Evolutionary conservation across 345 rosid genomes (phyloP).

Genomic region (Dovyalis caffra): DNA sequence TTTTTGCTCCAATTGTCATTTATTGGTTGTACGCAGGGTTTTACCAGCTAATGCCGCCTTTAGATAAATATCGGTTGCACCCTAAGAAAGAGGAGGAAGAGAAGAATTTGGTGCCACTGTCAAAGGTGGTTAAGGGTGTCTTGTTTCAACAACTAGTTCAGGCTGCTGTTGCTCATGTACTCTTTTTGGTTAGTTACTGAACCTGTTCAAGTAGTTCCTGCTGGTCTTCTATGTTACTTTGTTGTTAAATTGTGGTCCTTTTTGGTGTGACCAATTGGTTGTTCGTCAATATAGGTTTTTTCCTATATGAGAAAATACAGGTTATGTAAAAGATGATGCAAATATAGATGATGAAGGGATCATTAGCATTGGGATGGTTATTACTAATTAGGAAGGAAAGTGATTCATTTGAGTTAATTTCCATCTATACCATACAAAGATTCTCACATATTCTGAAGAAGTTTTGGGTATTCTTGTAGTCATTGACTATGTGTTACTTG

Average conservation of each 20-base stretch:
- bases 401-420: too few species aligned
- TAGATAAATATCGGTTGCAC: conserved; percentile 57
- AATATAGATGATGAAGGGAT: background rate
- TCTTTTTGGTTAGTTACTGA: conserved; percentile 50
- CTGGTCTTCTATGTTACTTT: background rate
- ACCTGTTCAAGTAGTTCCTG: background rate
- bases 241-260: conserved; percentile 4
- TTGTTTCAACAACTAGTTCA: conserved; percentile 71
- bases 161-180: conserved; percentile 56
- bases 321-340: too few species aligned
- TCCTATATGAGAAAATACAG: background rate
- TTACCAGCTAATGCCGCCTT: conserved; percentile 58
- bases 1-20: conserved; percentile 63
- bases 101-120: conserved; percentile 55
- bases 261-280: background rate
- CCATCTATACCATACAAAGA: too few species aligned
- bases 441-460: too few species aligned
- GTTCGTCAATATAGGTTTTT: background rate
- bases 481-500: background rate
- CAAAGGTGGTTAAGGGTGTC: conserved; percentile 58
- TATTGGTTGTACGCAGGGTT: conserved; percentile 72
- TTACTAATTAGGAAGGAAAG: too few species aligned
- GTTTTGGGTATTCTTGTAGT: too few species aligned
- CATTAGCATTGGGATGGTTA: too few species aligned
- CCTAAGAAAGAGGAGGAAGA: conserved; percentile 59